Percentiles rank a stretch among this genome's conserved stretches.
Conservation (phyloP, 139 green algal genomes). For the Pleodorina starrii region DNA sequence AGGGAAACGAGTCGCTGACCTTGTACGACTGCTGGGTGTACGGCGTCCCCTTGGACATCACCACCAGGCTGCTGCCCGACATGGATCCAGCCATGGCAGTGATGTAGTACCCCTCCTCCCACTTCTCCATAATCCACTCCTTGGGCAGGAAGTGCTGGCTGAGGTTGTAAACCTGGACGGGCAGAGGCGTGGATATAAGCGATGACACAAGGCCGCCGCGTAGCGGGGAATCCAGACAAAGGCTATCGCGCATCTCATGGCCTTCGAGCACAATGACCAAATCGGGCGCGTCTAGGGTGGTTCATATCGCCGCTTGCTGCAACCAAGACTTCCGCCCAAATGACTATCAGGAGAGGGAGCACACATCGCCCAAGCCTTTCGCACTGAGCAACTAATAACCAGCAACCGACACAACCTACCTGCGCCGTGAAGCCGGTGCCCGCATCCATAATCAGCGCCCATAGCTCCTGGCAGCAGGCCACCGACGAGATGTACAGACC, state of each 20-base stretch:
- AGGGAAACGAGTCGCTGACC: constrained; percentile 98
- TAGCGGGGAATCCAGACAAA: too few relatives aligned
- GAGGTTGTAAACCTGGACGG: constrained; percentile 86
- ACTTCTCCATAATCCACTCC: constrained; percentile 99
- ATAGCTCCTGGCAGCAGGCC: constrained; percentile 97
- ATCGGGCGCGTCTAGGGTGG: too few relatives aligned
- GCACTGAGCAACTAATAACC: too few relatives aligned
- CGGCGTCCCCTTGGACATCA: constrained; percentile 96
- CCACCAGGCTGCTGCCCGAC: constrained; percentile 85
- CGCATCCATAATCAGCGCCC: constrained; percentile 87
- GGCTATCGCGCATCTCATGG: too few relatives aligned
- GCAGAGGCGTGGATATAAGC: too few relatives aligned
- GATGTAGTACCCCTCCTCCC: constrained; percentile 99
- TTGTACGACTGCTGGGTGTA: constrained; percentile 99
- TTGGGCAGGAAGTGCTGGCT: constrained; percentile 97
- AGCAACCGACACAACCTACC: too few relatives aligned
- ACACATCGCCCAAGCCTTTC: too few relatives aligned
- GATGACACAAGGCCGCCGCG: too few relatives aligned
- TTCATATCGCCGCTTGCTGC: too few relatives aligned
- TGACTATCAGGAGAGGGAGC: too few relatives aligned
- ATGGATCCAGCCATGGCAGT: constrained; percentile 95
- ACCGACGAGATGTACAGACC: constrained; percentile 96
- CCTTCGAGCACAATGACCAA: too few relatives aligned
- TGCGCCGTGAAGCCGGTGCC: constrained; percentile 96
- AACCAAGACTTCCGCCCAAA: too few relatives aligned